Conservation (phyloP, 495 filamentous ascomycete genomes). For the Paragyromitra xinjiangensis region DNA sequence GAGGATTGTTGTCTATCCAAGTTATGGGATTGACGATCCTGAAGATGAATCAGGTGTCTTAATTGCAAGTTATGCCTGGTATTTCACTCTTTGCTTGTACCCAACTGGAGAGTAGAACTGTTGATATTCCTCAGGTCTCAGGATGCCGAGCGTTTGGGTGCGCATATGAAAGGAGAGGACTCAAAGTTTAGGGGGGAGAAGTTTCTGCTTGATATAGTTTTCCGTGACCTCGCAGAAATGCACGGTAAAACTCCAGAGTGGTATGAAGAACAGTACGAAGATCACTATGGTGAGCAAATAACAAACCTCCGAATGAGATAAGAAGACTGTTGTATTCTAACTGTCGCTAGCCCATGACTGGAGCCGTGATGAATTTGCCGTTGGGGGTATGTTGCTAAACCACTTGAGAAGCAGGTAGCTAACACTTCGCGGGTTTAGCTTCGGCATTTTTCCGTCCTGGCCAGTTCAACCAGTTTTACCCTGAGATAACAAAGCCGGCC, state of each 20-base stretch:
- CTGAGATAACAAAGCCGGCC: conserved; percentile 15
- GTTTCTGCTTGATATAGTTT: conserved; percentile 54
- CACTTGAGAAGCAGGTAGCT: background rate
- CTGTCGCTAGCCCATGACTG: conserved; percentile 22
- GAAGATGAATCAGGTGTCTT: conserved; percentile 58
- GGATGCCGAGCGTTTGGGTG: conserved; percentile 60
- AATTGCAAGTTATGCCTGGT: conserved; percentile 58
- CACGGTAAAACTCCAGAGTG: conserved; percentile 13
- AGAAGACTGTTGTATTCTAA: background rate
- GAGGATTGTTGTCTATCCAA: conserved; percentile 62
- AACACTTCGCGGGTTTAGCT: background rate
- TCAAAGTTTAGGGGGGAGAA: conserved; percentile 17
- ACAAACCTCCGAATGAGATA: background rate
- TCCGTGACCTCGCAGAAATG: conserved; percentile 51
- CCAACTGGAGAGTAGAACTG: background rate
- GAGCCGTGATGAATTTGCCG: conserved; percentile 28
- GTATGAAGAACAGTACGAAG: conserved; percentile 10
- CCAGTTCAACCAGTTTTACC: conserved; percentile 1
- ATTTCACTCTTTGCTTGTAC: background rate
- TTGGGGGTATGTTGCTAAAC: conserved; percentile 11
- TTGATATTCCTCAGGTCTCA: conserved; percentile 38
- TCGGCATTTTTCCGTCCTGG: conserved; percentile 15
- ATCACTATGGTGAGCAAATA: background rate
- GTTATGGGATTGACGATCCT: conserved; percentile 58
- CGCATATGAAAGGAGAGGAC: conserved; percentile 47